Conservation (phyloP, 306 rosid species). For the Medicago truncatula region MtrunA17r5.0-ANR NC_053044.1:1485501-1486000, state of each 20-base stretch:
- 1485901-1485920: background rate
- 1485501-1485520: no score
- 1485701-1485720: conserved; percentile 81
- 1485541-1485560: no score
- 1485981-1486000: conserved; percentile 52
- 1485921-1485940: background rate
- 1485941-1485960: no score
- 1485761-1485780: background rate
- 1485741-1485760: background rate
- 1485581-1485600: background rate
- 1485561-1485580: no score
- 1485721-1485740: conserved; percentile 56
- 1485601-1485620: background rate
- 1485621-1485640: conserved; percentile 63
- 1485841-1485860: no score
- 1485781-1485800: no score
- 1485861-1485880: no score
- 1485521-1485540: no score
- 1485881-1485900: no score
- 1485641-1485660: conserved; percentile 71
- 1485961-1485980: background rate
- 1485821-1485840: no score
- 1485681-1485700: conserved; percentile 78
- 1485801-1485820: no score
- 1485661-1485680: conserved; percentile 84